Evolutionary conservation across 2,329 filamentous ascomycete species (phyloP).

Genomic region (Trichophyton schoenleinii): DNA sequence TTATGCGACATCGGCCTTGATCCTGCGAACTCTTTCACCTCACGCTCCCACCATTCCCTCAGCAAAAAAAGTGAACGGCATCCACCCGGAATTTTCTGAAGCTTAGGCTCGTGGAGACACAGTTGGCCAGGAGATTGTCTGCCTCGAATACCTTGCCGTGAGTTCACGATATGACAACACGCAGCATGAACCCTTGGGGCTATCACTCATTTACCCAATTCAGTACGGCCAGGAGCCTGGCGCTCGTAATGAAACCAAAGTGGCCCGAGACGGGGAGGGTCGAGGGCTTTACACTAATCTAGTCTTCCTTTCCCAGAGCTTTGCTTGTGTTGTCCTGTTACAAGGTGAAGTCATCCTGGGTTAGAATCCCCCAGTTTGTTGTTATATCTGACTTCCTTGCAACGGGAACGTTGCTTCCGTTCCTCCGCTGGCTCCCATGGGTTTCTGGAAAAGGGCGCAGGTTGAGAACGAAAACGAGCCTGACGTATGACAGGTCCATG

Average conservation of each 20-base stretch:
- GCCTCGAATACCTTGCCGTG: not conserved
- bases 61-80: too few species aligned
- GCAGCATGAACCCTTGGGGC: not conserved
- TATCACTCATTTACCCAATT: not conserved
- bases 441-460: not conserved
- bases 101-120: not conserved
- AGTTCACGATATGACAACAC: not conserved
- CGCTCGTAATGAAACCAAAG: not conserved
- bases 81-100: too few species aligned
- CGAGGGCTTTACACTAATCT: not conserved
- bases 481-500: not conserved
- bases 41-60: too few species aligned
- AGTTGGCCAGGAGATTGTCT: not conserved
- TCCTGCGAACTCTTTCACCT: too few species aligned
- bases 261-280: not conserved
- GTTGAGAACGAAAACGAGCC: not conserved
- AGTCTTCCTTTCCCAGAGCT: not conserved
- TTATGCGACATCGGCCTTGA: not conserved
- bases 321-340: not conserved
- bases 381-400: not conserved
- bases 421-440: not conserved
- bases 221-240: not conserved
- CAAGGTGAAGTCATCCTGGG: not conserved
- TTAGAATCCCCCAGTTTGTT: not conserved
- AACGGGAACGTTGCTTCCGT: not conserved